Percentiles rank a stretch among this genome's conserved stretches.
phyloP scores from a whole-genome alignment of 208 protist genomes.

The Naegleria lovaniensis region DNA sequence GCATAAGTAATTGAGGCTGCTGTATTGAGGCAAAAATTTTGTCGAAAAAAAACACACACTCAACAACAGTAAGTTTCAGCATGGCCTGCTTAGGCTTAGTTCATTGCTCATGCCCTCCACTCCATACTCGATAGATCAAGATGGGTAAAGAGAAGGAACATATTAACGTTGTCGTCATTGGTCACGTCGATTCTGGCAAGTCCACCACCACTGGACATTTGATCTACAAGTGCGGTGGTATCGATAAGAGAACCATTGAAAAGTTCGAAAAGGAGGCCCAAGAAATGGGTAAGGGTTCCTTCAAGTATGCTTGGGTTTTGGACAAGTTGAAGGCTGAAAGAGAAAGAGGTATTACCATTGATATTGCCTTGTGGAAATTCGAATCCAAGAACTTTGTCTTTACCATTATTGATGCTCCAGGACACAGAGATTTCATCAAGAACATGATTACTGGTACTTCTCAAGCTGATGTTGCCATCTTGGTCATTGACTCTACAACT shows the following conservation, averaged over 20 bases:
- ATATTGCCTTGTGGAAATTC: slow-evolving; percentile 80
- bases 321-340: slow-evolving; percentile 88
- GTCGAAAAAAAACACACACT: too few relatives aligned
- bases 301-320: slow-evolving; percentile 91
- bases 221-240: slow-evolving; percentile 77
- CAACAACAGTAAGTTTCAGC: too few relatives aligned
- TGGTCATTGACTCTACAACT: slow-evolving; percentile 68
- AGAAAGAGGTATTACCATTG: slow-evolving; percentile 87
- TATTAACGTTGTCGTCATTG: slow-evolving; percentile 33
- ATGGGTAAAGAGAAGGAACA: slow-evolving; percentile 33
- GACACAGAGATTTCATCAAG: slow-evolving; percentile 85
- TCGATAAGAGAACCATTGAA: slow-evolving; percentile 75
- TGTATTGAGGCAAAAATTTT: too few relatives aligned
- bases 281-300: slow-evolving; percentile 74
- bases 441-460: slow-evolving; percentile 84
- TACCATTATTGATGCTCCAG: slow-evolving; percentile 85
- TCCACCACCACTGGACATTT: slow-evolving; percentile 78
- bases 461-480: slow-evolving; percentile 75
- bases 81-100: too few relatives aligned
- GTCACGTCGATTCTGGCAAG: slow-evolving; percentile 77
- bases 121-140: background rate
- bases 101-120: too few relatives aligned
- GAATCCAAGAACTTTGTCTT: slow-evolving; percentile 72
- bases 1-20: too few relatives aligned
- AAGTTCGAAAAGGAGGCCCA: slow-evolving; percentile 71